Evolutionary conservation across 805 yeast genomes (phyloP), one percentile per base, ranked within the genome.

Genomic region (Metschnikowia arizonensis): DNA sequence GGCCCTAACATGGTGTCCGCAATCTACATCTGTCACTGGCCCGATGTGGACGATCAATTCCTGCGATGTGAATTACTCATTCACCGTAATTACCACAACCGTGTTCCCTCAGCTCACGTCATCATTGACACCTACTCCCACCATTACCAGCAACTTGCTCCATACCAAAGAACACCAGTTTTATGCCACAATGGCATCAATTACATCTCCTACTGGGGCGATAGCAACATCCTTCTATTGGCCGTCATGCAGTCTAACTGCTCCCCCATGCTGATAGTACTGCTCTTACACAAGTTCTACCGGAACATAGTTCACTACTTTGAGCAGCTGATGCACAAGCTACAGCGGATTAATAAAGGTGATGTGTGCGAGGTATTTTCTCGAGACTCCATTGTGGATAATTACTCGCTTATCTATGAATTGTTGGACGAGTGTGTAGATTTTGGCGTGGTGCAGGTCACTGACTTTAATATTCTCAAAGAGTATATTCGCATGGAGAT

Each of bases 371-470:
- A 12, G 25, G 30, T 9, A 10, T 40, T 51, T 15, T 33, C 52
- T 11, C 46, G 56, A 4, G 89, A 83, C 44, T 56, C 79, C 14
- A 76, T 88, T 2, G 66, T 77, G 18, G 96, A 88, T 62, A 91
- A 88, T 62, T 77, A 79, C 52, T 80, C 82, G 28, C 69, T 88
- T 40, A 77, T 88, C 6, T 84, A 83, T 63, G 97, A 89, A 60
- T 66, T 88, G n/a, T 64, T 88, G 35, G 97, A 88, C 59, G 97
- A 88, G 59, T 85, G 88, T 73, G 77, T 87, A 79, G 97, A 89
- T 62, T 85, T 78, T 63, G 97, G 97, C 7, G 66, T 85, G n/a
- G 81, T 88, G 1, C 97, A 89, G 64, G 71, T 85, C 43, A 85
- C 96, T 0, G 96, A 89, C 57, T 77, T 81, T 42, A 84, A 83